These are phyloP conservation scores for Spergularia bocconei DNA, from an alignment of 148 eudicot species.

Conservation along the genomic window DNA sequence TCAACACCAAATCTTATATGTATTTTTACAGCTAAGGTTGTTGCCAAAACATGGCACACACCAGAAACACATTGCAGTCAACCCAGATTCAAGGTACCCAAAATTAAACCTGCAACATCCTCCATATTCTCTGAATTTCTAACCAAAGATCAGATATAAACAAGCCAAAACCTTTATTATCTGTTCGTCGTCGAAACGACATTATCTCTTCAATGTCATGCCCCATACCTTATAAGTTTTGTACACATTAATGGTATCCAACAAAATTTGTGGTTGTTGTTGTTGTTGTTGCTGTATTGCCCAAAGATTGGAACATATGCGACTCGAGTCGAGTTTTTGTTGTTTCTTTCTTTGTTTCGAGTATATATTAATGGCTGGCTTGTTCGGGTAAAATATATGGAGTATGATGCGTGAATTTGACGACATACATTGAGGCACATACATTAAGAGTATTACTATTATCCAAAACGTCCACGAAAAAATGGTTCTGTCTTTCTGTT, in stretches of 20 bases:
- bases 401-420: not conserved
- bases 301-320: constrained; percentile 38
- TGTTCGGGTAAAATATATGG: constrained; percentile 37
- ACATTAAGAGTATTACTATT: not conserved
- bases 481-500: constrained; percentile 60
- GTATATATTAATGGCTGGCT: constrained; percentile 27
- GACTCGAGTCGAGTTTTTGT: constrained; percentile 32
- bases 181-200: constrained; percentile 37
- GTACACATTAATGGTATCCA: constrained; percentile 57
- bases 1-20: too few species aligned
- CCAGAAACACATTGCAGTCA: constrained; percentile 36
- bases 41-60: constrained; percentile 42
- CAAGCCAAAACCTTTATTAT: constrained; percentile 25
- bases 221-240: constrained; percentile 55
- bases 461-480: constrained; percentile 8
- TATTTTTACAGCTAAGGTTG: constrained; percentile 60
- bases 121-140: constrained; percentile 62
- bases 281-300: constrained; percentile 10
- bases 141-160: constrained; percentile 13
- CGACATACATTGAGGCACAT: too few species aligned
- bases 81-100: constrained; percentile 76
- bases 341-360: constrained; percentile 11
- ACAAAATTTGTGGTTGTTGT: constrained; percentile 20
- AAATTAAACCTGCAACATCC: constrained; percentile 20
- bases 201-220: constrained; percentile 18